Evolutionary conservation across 495 filamentous ascomycete species (phyloP), one percentile per base, ranked within the genome.

Genomic region (Xylaria scruposa): DNA sequence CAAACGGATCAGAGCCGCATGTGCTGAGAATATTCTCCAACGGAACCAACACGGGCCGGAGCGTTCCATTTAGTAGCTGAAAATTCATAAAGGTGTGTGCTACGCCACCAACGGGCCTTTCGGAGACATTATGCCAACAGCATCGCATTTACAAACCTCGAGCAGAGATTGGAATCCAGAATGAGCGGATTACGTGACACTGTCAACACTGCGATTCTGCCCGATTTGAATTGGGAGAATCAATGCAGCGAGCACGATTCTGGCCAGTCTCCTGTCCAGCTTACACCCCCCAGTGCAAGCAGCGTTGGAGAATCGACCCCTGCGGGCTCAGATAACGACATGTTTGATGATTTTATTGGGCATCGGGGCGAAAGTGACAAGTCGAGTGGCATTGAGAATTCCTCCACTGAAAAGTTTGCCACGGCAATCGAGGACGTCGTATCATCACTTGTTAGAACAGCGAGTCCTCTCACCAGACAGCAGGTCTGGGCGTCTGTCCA

Each of bases 211-310:
- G n/a, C 26, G 31, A 31, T 38, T 21, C 26, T 17, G 31, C 21
- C 31, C 53, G 9, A 33, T 38, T 67, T 46, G 15, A 53, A 17
- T 7, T 51, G 44, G 26, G 63, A 40, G 19, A 7, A 9, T 29
- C 63, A 53, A 53, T 67, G 46, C 46, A 51, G 38, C 40, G 46
- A 67, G 3, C 15, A 19, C 17, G 31, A 38, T 33, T 47, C 46
- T 51, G 19, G 9, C 44, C 62, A 40, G 26, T 53, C 44, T 53
- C 31, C 44, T 2, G 19, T 67, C 46, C 46, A 67, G 46, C 46
- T 31, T 67, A 67, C 63, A n/a, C 62, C 62, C 4, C 63, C 63
- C 3, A 67, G 63, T 33, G 24, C 40, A 13, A 65, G 62, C 46
- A 67, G 63, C 17, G 38, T 67, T 53, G 63, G 46, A 51, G 63